These are phyloP conservation scores for Fusarium sp. DNA, from an alignment of 2,329 filamentous ascomycete genomes.

Conservation along the genomic window DNA sequence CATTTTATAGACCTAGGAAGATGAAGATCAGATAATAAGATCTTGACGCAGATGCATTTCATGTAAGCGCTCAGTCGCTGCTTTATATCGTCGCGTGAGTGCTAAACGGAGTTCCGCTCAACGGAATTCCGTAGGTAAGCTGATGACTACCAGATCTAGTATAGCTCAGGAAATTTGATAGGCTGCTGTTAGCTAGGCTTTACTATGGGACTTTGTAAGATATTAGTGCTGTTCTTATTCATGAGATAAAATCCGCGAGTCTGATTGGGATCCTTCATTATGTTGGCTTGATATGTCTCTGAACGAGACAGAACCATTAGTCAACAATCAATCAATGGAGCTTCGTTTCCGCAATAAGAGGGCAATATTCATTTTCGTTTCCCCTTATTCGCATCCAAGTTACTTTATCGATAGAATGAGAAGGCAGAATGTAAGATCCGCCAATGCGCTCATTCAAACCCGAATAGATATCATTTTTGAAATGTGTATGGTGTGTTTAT, in stretches of 20 bases:
- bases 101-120: not conserved
- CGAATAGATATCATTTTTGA: not conserved
- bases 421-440: not conserved
- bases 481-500: not conserved
- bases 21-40: too few species aligned
- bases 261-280: not conserved
- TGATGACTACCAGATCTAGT: not conserved
- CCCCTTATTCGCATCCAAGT: not conserved
- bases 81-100: not conserved
- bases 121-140: not conserved
- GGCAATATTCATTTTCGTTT: not conserved
- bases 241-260: accelerated
- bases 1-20: accelerated
- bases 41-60: too few species aligned
- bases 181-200: not conserved
- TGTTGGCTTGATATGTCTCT: too few species aligned
- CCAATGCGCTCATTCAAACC: too few species aligned
- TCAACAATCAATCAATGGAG: too few species aligned
- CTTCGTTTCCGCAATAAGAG: not conserved
- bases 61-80: accelerated
- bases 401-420: accelerated
- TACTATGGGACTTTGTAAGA: not conserved
- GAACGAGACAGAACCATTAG: too few species aligned
- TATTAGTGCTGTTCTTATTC: accelerated
- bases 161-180: not conserved